Percentiles rank a stretch among this genome's conserved stretches.
phyloP scores from a whole-genome alignment of 768 basidiomycete genomes.

The Hirschioporus abietinus region DNA sequence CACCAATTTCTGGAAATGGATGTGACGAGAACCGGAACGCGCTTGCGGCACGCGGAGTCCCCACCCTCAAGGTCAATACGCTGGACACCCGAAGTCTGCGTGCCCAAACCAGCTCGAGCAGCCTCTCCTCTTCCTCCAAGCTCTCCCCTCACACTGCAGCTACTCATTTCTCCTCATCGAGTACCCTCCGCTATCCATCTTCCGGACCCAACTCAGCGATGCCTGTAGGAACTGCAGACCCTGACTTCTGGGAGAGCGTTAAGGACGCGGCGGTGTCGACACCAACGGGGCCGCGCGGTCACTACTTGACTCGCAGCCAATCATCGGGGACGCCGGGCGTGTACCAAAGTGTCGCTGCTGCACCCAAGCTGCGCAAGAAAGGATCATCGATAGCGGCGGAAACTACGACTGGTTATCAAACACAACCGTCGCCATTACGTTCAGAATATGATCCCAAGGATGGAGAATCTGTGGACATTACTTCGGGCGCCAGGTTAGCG shows the following conservation, averaged over 20 bases:
- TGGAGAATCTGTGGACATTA: not conserved
- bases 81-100: not conserved
- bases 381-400: not conserved
- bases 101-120: conserved; percentile 1
- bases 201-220: not conserved
- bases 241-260: not conserved
- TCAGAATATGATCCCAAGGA: not conserved
- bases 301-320: conserved; percentile 5
- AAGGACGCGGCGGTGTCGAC: not conserved
- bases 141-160: not conserved
- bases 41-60: not conserved
- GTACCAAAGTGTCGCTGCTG: not conserved
- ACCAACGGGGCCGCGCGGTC: not conserved
- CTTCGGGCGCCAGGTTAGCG: not conserved
- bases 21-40: conserved; percentile 1
- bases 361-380: not conserved
- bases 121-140: not conserved
- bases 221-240: not conserved
- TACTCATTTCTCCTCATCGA: not conserved
- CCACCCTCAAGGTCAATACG: not conserved
- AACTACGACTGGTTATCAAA: not conserved
- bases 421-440: not conserved
- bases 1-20: not conserved
- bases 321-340: not conserved
- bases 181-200: not conserved